Evolutionary conservation across 2,329 filamentous ascomycete species (phyloP).

Genomic region (Pestalotiopsis sp.): DNA sequence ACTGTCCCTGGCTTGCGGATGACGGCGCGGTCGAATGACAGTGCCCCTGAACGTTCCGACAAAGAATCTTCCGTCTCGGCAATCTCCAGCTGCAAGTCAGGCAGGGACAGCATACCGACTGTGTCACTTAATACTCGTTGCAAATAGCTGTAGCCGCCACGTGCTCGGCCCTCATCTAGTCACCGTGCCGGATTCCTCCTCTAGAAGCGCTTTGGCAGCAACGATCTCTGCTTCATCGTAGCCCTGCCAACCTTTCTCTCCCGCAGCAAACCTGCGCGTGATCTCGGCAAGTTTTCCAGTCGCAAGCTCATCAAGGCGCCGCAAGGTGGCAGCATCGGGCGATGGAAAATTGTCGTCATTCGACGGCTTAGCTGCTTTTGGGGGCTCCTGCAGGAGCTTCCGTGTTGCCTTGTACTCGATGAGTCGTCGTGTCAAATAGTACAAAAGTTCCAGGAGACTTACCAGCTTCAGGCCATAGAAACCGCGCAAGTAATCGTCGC

Average conservation of each 20-base stretch:
- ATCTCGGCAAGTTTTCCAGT: slow-evolving; percentile 78
- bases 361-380: slow-evolving; percentile 45
- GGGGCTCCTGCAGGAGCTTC: slow-evolving; percentile 46
- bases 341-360: slow-evolving; percentile 53
- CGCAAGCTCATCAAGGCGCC: slow-evolving; percentile 71
- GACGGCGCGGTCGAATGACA: slow-evolving; percentile 13
- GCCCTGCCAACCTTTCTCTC: slow-evolving; percentile 70
- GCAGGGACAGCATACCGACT: slow-evolving; percentile 22
- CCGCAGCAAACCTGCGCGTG: slow-evolving; percentile 61
- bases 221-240: slow-evolving; percentile 72
- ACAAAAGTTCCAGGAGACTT: slow-evolving; percentile 27
- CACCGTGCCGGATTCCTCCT: slow-evolving; percentile 47
- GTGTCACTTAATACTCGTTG: slow-evolving; percentile 25
- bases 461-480: slow-evolving; percentile 90
- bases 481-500: slow-evolving; percentile 87
- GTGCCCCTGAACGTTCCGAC: slow-evolving; percentile 19
- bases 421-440: slow-evolving; percentile 17
- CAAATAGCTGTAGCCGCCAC: neutral
- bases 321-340: slow-evolving; percentile 60
- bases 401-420: slow-evolving; percentile 46
- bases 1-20: slow-evolving; percentile 17
- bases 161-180: slow-evolving; percentile 40
- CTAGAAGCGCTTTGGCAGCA: slow-evolving; percentile 69
- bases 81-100: slow-evolving; percentile 14
- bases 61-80: slow-evolving; percentile 5